Base-by-base conservation (phyloP, 2,329 filamentous ascomycete species). In the Lasiodiplodia gonubiensis region DNA sequence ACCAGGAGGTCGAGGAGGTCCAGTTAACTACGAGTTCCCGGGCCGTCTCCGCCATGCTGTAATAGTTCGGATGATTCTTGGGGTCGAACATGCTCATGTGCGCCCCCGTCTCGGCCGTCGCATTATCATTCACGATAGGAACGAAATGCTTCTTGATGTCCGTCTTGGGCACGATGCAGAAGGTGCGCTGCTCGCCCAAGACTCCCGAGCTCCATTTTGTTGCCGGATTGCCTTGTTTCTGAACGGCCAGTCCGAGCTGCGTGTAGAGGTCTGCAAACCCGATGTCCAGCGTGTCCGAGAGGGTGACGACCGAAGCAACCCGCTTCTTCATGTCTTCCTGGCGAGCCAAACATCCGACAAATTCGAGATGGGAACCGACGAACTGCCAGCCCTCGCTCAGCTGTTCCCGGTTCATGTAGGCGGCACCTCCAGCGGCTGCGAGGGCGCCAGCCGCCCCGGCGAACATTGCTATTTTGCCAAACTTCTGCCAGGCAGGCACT, bases 241-340 rank as follows among this genome's bases (percentile, higher is more conserved):
- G 80, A 16, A 91, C 90, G 16, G 87, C 89, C 73, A 86, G 85
- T 1, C 93, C 94, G 30, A 99, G 86, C 33, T 90, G 86, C 4
- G 93, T 97, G 79, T 97, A 97, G 68, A 97, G 84, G 75, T 97
- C 95, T 16, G 89, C 89, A 75, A 94, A 97, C 2, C 92, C 91
- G 16, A 97, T 85, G 14, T 84, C 85, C 16, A 92, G 85, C 68
- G 91, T 88, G 54, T 83, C 78, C 39, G 88, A 85, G 23, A 94
- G 81, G 68, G 85, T 83, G n/a, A 87, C 84, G 76, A 97, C 84
- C 69, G 83, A 85, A n/a, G 84, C 81, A 11, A 97, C 85, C 37
- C 95, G 88, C 74, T 88, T 86, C 72, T 89, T 89, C 70, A 98
- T 83, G 75, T 97, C 93, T 72, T 94, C 91, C 4, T 88, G 89